Conservation (phyloP, 441 rosid species). For the Populus trichocarpa region DNA sequence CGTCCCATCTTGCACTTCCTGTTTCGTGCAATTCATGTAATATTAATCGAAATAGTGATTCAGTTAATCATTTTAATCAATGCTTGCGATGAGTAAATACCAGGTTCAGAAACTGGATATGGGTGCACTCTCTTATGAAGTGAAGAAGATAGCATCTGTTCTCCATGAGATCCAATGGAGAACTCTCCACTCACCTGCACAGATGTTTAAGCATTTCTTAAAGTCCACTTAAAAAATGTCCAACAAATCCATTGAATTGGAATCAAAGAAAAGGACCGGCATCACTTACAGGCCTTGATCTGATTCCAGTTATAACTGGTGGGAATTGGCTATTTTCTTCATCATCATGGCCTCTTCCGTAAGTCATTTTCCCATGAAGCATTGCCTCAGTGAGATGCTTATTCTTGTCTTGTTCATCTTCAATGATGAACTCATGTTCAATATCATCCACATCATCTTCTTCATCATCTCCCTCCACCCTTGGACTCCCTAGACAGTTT, state of each 20-base stretch:
- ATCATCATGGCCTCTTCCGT: constrained; percentile 90
- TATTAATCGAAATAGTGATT: not conserved
- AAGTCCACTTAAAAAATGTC: no score
- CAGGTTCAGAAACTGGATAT: constrained; percentile 78
- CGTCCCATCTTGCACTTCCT: constrained; percentile 85
- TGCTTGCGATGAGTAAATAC: constrained; percentile 26
- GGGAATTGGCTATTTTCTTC: constrained; percentile 72
- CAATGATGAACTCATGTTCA: constrained; percentile 90
- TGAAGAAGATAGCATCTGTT: constrained; percentile 50
- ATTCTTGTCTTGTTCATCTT: constrained; percentile 63
- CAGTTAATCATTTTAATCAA: not conserved
- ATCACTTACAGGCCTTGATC: constrained; percentile 68
- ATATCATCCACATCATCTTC: constrained; percentile 95
- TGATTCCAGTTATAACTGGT: constrained; percentile 50
- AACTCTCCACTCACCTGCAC: constrained; percentile 79
- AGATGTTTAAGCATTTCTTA: not conserved
- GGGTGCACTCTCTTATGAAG: constrained; percentile 91
- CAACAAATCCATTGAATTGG: not conserved
- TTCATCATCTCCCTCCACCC: constrained; percentile 97
- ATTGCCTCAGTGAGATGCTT: constrained; percentile 70
- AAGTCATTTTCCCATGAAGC: constrained; percentile 97
- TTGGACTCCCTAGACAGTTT: constrained; percentile 59
- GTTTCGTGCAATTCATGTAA: not conserved
- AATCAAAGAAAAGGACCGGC: not conserved
- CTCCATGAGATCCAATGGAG: constrained; percentile 65